phyloP scores from a whole-genome alignment of 306 rosid genomes.

The Acacia melanoxylon region DNA sequence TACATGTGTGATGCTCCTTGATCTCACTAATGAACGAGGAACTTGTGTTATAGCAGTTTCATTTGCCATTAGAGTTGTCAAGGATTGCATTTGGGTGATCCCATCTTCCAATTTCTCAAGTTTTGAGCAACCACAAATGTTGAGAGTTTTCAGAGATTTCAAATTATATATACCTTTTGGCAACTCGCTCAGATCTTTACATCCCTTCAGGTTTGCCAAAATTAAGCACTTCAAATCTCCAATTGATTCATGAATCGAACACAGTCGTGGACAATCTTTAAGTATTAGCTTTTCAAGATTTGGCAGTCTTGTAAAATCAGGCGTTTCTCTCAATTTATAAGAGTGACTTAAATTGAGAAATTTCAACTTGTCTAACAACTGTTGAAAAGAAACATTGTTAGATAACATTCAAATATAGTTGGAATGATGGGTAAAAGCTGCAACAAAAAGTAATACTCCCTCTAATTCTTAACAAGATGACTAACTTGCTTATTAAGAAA shows the following conservation, averaged over 20 bases:
- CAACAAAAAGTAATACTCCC: no score
- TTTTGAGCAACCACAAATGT: background rate
- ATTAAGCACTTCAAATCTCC: background rate
- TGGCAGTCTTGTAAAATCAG: background rate
- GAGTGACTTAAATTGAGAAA: background rate
- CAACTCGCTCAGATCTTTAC: background rate
- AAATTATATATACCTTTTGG: background rate
- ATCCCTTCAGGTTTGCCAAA: background rate
- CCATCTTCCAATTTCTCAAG: background rate
- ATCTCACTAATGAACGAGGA: background rate
- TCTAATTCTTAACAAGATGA: no score
- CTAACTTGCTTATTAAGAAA: no score
- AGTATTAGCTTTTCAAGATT: background rate
- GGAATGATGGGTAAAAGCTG: background rate
- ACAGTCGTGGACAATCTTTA: background rate
- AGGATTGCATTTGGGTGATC: background rate
- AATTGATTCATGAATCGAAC: background rate
- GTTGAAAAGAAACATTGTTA: background rate
- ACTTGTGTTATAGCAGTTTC: background rate
- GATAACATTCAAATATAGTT: background rate
- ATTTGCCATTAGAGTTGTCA: background rate
- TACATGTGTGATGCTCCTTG: background rate
- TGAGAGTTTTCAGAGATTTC: background rate
- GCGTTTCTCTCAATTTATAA: background rate
- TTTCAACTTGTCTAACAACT: background rate